Conservation (phyloP, 108 stramenopile species). For the Parmales sp. region DNA sequence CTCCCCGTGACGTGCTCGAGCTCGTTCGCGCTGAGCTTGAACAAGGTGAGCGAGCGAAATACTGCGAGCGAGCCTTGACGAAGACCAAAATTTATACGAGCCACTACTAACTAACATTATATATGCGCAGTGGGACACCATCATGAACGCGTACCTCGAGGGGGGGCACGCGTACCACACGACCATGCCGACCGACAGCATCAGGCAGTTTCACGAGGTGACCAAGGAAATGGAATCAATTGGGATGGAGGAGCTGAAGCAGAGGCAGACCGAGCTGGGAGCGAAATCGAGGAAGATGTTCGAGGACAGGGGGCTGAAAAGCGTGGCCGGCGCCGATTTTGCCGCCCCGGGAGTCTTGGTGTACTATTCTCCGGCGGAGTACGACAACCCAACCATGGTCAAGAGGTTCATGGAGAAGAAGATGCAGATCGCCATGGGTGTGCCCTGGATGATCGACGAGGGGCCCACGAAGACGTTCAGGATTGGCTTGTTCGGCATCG, state of each 20-base stretch:
- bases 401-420: slow-evolving; percentile 65
- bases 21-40: no score
- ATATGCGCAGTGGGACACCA: slow-evolving; percentile 15
- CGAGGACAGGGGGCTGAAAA: slow-evolving; percentile 54
- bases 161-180: slow-evolving; percentile 66
- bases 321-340: slow-evolving; percentile 73
- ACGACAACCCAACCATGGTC: slow-evolving; percentile 79
- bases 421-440: slow-evolving; percentile 88
- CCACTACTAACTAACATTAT: no score
- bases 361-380: slow-evolving; percentile 58
- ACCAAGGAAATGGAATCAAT: slow-evolving; percentile 67
- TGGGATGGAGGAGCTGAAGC: slow-evolving; percentile 67
- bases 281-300: slow-evolving; percentile 46
- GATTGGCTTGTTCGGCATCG: slow-evolving; percentile 81
- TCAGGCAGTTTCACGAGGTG: slow-evolving; percentile 78
- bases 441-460: slow-evolving; percentile 84
- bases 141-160: slow-evolving; percentile 16
- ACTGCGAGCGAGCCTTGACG: no score
- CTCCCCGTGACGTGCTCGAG: no score
- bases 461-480: slow-evolving; percentile 79
- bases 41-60: no score
- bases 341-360: slow-evolving; percentile 83
- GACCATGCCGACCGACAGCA: slow-evolving; percentile 83
- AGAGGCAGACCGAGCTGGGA: slow-evolving; percentile 61
- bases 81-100: no score